Evolutionary conservation across 2,329 filamentous ascomycete species (phyloP).

Genomic region (Pyricularia grisea): DNA sequence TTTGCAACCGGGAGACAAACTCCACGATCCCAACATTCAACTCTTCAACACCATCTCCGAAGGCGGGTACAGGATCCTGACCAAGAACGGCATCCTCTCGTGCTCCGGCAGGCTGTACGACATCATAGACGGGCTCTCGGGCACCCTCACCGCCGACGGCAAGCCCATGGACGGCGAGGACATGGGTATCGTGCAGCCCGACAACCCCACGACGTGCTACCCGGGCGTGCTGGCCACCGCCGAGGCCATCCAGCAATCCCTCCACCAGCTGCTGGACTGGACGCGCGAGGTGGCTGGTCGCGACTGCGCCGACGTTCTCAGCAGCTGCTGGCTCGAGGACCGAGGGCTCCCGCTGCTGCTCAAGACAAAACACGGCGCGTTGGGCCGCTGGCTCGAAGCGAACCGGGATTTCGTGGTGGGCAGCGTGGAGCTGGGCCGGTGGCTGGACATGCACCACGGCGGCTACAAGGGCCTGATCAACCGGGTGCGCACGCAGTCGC

Average conservation of each 20-base stretch:
- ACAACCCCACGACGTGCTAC: neutral
- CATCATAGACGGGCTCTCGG: neutral
- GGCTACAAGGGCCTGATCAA: neutral
- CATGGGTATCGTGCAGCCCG: neutral
- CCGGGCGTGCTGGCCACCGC: neutral
- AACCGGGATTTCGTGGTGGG: neutral
- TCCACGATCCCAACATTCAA: neutral
- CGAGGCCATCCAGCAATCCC: conserved; percentile 1
- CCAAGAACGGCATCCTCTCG: neutral
- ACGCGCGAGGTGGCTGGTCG: neutral
- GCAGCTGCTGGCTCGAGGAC: neutral
- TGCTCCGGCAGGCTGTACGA: neutral
- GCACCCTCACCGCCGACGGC: neutral
- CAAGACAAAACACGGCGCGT: neutral
- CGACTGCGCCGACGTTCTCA: conserved; percentile 1
- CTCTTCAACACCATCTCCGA: neutral
- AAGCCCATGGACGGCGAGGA: neutral
- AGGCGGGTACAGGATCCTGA: neutral
- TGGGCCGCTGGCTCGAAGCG: neutral
- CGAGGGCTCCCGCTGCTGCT: neutral
- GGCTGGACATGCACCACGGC: conserved; percentile 1
- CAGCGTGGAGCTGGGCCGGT: neutral
- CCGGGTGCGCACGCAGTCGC: neutral
- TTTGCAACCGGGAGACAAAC: neutral
- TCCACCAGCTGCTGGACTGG: neutral